These are phyloP conservation scores for Thraustochytrium sp. DNA, from an alignment of 352 stramenopile genomes.

Conservation along the genomic window DNA sequence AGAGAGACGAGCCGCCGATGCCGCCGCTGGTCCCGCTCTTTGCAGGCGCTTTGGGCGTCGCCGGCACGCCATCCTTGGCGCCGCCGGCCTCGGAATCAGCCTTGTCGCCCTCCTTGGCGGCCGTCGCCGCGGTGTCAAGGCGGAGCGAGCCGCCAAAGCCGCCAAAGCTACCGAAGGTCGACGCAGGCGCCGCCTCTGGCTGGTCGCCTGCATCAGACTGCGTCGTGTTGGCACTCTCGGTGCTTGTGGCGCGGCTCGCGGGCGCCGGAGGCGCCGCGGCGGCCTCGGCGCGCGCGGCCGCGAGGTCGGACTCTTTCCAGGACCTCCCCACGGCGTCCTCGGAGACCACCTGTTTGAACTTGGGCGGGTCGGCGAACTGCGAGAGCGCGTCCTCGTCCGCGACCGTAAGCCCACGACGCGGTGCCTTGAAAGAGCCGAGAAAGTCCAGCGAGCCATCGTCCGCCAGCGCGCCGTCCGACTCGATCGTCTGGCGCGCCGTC, in stretches of 20 bases:
- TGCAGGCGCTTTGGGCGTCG: not conserved
- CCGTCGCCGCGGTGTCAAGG: not conserved
- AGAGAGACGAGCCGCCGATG: not conserved
- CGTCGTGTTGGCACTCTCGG: not conserved
- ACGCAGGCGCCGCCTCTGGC: not conserved
- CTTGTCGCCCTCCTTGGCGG: not conserved
- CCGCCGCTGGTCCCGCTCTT: not conserved
- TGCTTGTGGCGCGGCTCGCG: too few species aligned
- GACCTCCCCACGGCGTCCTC: not conserved
- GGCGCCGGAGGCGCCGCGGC: not conserved
- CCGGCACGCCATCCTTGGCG: not conserved
- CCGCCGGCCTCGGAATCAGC: not conserved
- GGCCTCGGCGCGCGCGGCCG: not conserved
- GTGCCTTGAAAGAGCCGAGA: not conserved
- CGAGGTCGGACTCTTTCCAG: not conserved
- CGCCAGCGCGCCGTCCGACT: not conserved
- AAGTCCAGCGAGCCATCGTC: slow-evolving; percentile 3
- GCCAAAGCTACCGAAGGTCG: not conserved
- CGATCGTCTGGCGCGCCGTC: not conserved
- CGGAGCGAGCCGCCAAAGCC: not conserved
- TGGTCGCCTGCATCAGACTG: not conserved
- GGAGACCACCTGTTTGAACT: not conserved
- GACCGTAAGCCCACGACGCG: not conserved
- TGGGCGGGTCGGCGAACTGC: not conserved
- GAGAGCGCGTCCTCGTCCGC: not conserved